phyloP scores from a whole-genome alignment of 176 grass and related monocot species.

The Juncus effusus region DNA sequence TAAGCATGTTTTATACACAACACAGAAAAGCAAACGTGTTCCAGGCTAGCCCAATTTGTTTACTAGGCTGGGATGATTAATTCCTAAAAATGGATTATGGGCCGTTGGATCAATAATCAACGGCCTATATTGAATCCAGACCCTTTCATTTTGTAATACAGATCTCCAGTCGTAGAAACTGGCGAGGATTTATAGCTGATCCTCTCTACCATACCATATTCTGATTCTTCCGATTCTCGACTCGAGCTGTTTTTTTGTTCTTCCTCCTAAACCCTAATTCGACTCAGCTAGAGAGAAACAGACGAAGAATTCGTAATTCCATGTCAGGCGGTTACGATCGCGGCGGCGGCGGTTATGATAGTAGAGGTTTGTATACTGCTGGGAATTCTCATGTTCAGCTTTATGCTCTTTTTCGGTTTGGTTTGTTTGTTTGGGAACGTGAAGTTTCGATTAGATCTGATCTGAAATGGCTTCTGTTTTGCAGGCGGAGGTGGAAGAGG shows the following conservation, averaged over 20 bases:
- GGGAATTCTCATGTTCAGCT: background rate
- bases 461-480: background rate
- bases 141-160: no score
- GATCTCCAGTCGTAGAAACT: no score
- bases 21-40: no score
- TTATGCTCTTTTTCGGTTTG: background rate
- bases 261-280: conserved; percentile 26
- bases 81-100: no score
- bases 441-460: conserved; percentile 20
- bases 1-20: no score
- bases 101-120: no score
- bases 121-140: no score
- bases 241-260: conserved; percentile 7
- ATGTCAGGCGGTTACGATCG: conserved; percentile 33
- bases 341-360: conserved; percentile 25
- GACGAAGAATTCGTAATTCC: background rate
- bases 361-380: conserved; percentile 3
- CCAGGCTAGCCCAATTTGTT: no score
- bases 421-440: background rate
- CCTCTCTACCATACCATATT: background rate
- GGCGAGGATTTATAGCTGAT: background rate
- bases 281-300: background rate
- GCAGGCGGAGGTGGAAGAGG: conserved; percentile 23
- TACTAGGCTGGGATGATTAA: no score
- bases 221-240: background rate